Conservation (phyloP, 768 basidiomycete species). For the Hydnomerulius pinastri region DNA sequence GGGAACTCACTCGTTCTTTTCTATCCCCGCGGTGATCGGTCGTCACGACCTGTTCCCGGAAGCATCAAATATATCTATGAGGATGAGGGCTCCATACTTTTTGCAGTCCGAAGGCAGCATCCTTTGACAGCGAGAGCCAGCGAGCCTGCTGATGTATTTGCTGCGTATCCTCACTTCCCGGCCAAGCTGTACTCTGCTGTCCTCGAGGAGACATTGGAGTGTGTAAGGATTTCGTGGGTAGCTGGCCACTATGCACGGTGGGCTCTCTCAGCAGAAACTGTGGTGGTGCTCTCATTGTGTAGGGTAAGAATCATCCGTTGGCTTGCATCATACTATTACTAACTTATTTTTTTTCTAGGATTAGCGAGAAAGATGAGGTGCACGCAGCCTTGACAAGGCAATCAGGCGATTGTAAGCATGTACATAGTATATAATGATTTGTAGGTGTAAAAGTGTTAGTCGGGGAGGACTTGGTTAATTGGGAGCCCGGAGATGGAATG, state of each 20-base stretch:
- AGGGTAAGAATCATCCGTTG: no score
- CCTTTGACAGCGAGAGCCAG: no score
- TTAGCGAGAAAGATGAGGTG: no score
- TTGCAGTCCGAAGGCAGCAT: conserved; percentile 7
- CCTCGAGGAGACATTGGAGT: background rate
- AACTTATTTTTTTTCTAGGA: no score
- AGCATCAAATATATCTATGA: conserved; percentile 18
- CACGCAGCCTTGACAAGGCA: no score
- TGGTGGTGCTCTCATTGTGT: conserved; percentile 6
- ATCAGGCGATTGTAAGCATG: no score
- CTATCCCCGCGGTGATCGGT: conserved; percentile 1
- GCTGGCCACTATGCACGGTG: conserved; percentile 4
- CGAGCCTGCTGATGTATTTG: no score
- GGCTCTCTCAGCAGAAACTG: conserved; percentile 1
- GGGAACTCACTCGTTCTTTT: conserved; percentile 16
- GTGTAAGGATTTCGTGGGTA: conserved; percentile 8
- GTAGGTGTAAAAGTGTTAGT: no score
- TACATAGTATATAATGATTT: no score
- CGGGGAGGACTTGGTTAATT: background rate
- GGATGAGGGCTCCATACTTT: background rate
- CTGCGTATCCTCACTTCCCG: no score
- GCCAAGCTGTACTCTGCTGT: no score
- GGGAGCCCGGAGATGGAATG: background rate
- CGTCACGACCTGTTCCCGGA: conserved; percentile 4
- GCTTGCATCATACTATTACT: no score